Evolutionary conservation across 1,139 yeast species (phyloP), one percentile per base, ranked within the genome.

Genomic region (Saccharomyces hybrid): DNA sequence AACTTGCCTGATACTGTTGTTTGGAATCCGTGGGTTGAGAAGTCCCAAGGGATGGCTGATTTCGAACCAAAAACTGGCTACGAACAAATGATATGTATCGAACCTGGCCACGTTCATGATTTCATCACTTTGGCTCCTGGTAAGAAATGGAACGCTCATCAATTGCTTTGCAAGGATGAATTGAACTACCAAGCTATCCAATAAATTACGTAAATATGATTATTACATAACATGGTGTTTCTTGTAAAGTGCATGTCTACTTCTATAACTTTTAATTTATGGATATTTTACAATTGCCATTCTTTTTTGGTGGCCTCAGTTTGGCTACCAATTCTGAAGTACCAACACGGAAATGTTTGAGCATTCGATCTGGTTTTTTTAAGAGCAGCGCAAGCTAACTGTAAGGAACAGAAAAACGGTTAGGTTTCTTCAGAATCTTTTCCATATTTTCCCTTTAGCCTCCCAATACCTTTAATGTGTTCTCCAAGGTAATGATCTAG

Each of bases 21-120:
- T 54, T 93, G 99, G 99, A 93, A 93, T 71, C 99, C 99, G 27
- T 93, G 98, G 99, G 76, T 80, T 62, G 80, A 85, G 54, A 88
- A 87, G 70, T 82, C 95, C 24, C 77, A 74, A 29, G 85, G 86
- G 1, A 87, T 93, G 91, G 84, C 76, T 42, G 99, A 93, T 71
- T 93, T 91, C 68, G 79, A 78, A 63, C 99, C 99, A 53, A 89
- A 88, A 68, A 70, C 74, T 53, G 98, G 96, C 3, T 93, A 78
- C 75, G 78, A 83, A 62, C 77, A 84, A 51, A 91, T 93, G 98
- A 80, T 93, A 57, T 93, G 99, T 73, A 81, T 93, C 54, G 99
- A 93, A 72, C 95, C 96, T 2, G 99, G 99, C 44, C 78, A 84
- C 61, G 98, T 93, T 48, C 78, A 81, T 56, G 82, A 83, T 51